Percentiles rank a stretch among this genome's conserved stretches.
Evolutionary conservation across 2,329 filamentous ascomycete species (phyloP).

Genomic region (Sporothrix inflata): DNA sequence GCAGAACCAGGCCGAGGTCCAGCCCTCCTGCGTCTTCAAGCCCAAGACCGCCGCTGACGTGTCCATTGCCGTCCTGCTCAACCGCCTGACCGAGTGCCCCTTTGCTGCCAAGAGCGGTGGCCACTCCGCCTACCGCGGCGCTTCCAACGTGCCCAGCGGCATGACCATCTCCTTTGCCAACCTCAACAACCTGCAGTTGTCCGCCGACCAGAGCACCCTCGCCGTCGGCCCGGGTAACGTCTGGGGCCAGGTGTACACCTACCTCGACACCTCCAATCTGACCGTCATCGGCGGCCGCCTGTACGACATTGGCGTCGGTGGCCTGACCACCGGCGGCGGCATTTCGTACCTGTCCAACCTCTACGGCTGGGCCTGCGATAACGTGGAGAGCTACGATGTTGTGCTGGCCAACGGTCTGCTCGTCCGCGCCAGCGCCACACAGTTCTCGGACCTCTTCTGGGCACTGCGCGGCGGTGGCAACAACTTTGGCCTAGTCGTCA

Average conservation of each 20-base stretch:
- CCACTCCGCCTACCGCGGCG: constrained; percentile 55
- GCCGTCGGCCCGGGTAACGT: constrained; percentile 54
- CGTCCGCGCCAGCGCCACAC: constrained; percentile 45
- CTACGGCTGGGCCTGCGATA: constrained; percentile 55
- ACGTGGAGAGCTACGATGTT: constrained; percentile 45
- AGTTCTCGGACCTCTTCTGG: constrained; percentile 50
- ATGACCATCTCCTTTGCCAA: constrained; percentile 58
- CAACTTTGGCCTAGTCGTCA: constrained; percentile 50
- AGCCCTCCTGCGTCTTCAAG: constrained; percentile 43
- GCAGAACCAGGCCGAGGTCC: constrained; percentile 9
- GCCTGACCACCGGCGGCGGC: constrained; percentile 60
- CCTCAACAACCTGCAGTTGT: constrained; percentile 54
- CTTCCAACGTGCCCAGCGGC: constrained; percentile 54
- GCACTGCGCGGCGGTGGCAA: constrained; percentile 47
- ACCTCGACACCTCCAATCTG: constrained; percentile 52
- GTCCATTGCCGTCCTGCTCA: constrained; percentile 49
- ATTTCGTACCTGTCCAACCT: constrained; percentile 59
- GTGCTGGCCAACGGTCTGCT: constrained; percentile 46
- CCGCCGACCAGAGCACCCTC: constrained; percentile 49
- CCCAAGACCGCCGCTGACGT: constrained; percentile 48
- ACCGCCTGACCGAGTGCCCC: constrained; percentile 48
- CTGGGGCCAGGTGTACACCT: constrained; percentile 59
- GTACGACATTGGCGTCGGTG: constrained; percentile 65
- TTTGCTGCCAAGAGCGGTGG: constrained; percentile 60
- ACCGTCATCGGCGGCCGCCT: constrained; percentile 65